Evolutionary conservation across 208 protist genomes (phyloP).

Genomic region (Wallacemonas sp.): DNA sequence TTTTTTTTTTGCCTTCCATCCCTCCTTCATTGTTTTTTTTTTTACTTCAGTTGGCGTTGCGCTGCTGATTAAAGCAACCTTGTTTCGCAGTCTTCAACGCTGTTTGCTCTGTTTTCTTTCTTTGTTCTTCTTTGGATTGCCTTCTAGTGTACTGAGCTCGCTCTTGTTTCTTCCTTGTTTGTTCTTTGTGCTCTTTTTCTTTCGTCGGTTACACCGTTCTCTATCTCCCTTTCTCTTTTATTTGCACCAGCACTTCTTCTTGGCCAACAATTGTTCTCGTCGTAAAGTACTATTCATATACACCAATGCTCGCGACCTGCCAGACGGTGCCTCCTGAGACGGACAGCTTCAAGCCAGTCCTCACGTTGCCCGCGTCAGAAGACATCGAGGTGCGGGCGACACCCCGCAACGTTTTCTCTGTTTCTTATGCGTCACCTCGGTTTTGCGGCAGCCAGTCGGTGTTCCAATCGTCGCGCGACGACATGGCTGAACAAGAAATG

Average conservation of each 20-base stretch:
- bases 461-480: conserved; percentile 11
- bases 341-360: neutral
- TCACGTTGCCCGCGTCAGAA: too few species aligned
- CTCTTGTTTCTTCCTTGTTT: neutral
- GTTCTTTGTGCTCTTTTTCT: neutral
- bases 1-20: conserved; percentile 17
- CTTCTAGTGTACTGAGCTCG: neutral
- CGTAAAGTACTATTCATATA: conserved; percentile 6
- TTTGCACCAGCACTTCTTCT: neutral
- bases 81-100: neutral
- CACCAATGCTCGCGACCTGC: too few species aligned
- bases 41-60: neutral
- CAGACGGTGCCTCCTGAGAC: neutral
- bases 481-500: conserved; percentile 36
- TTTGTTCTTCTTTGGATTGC: neutral
- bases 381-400: too few species aligned
- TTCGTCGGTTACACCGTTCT: neutral
- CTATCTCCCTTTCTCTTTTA: neutral
- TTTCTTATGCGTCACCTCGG: conserved; percentile 42
- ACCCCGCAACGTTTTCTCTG: conserved; percentile 44
- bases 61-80: neutral
- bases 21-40: conserved; percentile 1
- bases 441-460: neutral
- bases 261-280: neutral
- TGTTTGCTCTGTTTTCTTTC: conserved; percentile 10